Evolutionary conservation across 176 grass and related monocot species (phyloP).

Genomic region (Sorghum bicolor): Sorghum_bicolor_NCBIv3 NC_012870.2:66554001-66554500

Average conservation of each 20-base stretch:
- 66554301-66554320: neutral
- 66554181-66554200: constrained; percentile 1
- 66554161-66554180: neutral
- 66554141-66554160: neutral
- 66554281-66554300: neutral
- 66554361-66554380: neutral
- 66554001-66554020: neutral
- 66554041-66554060: neutral
- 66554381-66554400: neutral
- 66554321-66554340: neutral
- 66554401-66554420: neutral
- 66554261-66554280: neutral
- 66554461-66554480: neutral
- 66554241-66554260: constrained; percentile 41
- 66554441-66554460: neutral
- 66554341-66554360: neutral
- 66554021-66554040: neutral
- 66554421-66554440: constrained; percentile 13
- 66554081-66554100: neutral
- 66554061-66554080: neutral
- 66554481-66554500: neutral
- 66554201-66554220: constrained; percentile 46
- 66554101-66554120: neutral
- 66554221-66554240: constrained; percentile 11
- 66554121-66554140: neutral